phyloP scores from a whole-genome alignment of 768 basidiomycete genomes.

The Mycena floridula region DNA sequence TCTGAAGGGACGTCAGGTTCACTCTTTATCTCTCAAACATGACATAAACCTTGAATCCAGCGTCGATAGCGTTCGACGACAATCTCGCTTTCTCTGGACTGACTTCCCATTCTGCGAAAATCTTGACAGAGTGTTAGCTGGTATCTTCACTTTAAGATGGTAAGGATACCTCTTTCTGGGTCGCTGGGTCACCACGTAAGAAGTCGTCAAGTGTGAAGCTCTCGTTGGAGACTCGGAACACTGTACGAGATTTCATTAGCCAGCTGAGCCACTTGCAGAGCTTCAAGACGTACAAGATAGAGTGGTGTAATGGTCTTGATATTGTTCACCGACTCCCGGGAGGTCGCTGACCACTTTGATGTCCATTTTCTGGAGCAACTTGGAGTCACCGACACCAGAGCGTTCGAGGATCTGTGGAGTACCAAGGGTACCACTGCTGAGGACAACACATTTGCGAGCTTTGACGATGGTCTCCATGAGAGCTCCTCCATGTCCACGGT shows the following conservation, averaged over 20 bases:
- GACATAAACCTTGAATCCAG: slow-evolving; percentile 60
- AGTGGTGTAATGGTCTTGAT: slow-evolving; percentile 73
- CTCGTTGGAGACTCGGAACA: slow-evolving; percentile 65
- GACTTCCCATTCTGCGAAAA: slow-evolving; percentile 60
- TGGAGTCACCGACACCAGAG: slow-evolving; percentile 57
- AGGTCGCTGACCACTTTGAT: slow-evolving; percentile 64
- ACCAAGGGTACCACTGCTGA: slow-evolving; percentile 63
- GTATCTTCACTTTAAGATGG: not conserved
- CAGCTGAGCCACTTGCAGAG: not conserved
- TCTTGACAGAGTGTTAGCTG: slow-evolving; percentile 15
- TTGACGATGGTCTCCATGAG: slow-evolving; percentile 58
- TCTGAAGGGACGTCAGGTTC: no score
- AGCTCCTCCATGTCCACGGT: slow-evolving; percentile 45
- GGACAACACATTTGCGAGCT: slow-evolving; percentile 60
- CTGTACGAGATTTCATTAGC: slow-evolving; percentile 22
- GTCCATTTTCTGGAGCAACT: slow-evolving; percentile 48
- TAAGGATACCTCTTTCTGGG: slow-evolving; percentile 42
- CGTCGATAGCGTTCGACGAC: slow-evolving; percentile 68
- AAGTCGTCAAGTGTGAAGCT: slow-evolving; percentile 60
- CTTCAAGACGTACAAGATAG: slow-evolving; percentile 39
- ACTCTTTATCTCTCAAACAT: no score
- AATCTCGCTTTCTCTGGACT: slow-evolving; percentile 64
- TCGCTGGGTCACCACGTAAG: slow-evolving; percentile 58
- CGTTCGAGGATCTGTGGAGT: slow-evolving; percentile 72
- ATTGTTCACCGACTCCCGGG: slow-evolving; percentile 67